A percentile compares a stretch with the other conserved stretches of the same genome.
Evolutionary conservation across 371 early-diverging fungal species (phyloP).

Genomic region (Rhizopus arrhizus): DNA sequence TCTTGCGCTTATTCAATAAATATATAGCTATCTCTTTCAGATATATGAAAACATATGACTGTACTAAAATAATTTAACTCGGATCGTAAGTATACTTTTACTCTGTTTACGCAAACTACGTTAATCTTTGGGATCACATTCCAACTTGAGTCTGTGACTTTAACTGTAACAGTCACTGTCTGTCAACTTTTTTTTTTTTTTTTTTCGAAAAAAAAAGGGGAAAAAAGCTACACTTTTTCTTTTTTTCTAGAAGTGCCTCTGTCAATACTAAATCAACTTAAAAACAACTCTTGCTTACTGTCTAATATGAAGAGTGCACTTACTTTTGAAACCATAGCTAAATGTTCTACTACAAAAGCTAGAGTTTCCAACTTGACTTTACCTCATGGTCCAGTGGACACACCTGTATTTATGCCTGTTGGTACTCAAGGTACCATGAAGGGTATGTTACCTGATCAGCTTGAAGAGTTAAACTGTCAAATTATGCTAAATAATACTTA

Average conservation of each 20-base stretch:
- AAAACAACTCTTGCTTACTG: neutral
- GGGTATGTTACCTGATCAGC: constrained; percentile 79
- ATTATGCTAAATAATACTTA: constrained; percentile 95
- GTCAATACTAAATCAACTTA: neutral
- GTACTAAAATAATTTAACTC: too few species aligned
- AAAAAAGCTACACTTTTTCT: neutral
- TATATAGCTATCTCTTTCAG: too few species aligned
- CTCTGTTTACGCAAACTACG: too few species aligned
- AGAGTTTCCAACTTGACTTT: constrained; percentile 79
- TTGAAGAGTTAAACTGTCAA: constrained; percentile 84
- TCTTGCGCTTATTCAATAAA: too few species aligned
- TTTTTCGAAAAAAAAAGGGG: too few species aligned
- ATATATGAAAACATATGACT: too few species aligned
- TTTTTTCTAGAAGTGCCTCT: neutral
- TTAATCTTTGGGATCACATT: too few species aligned
- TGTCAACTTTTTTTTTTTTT: neutral
- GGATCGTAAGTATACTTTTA: too few species aligned
- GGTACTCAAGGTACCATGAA: constrained; percentile 97
- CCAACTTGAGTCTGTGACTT: neutral
- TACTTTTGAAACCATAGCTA: constrained; percentile 50
- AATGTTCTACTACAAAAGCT: constrained; percentile 91
- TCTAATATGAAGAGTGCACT: constrained; percentile 32
- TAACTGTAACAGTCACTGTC: neutral
- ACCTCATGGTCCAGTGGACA: constrained; percentile 83
- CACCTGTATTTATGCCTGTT: constrained; percentile 98